A percentile compares a stretch with the other conserved stretches of the same genome.
phyloP scores from a whole-genome alignment of 345 rosid species.

The Lepidium africanum region DNA sequence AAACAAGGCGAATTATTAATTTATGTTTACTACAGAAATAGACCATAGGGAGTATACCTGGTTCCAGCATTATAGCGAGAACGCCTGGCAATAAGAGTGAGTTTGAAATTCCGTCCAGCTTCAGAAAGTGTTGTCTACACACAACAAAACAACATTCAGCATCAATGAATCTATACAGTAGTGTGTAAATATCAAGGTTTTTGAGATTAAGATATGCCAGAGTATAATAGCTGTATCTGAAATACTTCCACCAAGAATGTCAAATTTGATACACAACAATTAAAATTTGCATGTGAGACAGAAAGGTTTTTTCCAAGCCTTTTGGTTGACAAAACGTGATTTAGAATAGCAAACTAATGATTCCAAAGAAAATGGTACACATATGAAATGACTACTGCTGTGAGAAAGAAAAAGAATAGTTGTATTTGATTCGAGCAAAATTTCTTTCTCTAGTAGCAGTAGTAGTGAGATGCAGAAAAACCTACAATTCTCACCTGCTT shows the following conservation, averaged over 20 bases:
- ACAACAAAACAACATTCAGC: slow-evolving; percentile 20
- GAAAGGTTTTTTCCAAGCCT: background rate
- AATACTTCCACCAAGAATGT: background rate
- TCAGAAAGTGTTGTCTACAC: slow-evolving; percentile 62
- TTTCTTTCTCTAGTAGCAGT: background rate
- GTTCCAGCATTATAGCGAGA: slow-evolving; percentile 98
- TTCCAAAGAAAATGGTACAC: background rate
- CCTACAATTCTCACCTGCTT: slow-evolving; percentile 62
- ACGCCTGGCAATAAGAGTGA: slow-evolving; percentile 94
- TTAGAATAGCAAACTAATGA: background rate
- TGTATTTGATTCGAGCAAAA: background rate
- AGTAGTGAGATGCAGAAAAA: slow-evolving; percentile 9
- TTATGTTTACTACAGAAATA: background rate
- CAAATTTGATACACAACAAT: background rate
- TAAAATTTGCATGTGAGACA: background rate
- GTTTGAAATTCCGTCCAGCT: slow-evolving; percentile 68
- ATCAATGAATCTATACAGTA: background rate
- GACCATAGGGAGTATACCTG: slow-evolving; percentile 44
- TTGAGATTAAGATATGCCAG: background rate
- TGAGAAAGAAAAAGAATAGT: background rate
- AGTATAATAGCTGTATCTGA: background rate
- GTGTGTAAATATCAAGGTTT: background rate
- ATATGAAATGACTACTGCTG: background rate
- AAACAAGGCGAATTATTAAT: background rate
- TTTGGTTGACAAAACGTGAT: slow-evolving; percentile 2